phyloP scores from a whole-genome alignment of 2,329 filamentous ascomycete genomes.

The Xylariomycetidae sp. region DNA sequence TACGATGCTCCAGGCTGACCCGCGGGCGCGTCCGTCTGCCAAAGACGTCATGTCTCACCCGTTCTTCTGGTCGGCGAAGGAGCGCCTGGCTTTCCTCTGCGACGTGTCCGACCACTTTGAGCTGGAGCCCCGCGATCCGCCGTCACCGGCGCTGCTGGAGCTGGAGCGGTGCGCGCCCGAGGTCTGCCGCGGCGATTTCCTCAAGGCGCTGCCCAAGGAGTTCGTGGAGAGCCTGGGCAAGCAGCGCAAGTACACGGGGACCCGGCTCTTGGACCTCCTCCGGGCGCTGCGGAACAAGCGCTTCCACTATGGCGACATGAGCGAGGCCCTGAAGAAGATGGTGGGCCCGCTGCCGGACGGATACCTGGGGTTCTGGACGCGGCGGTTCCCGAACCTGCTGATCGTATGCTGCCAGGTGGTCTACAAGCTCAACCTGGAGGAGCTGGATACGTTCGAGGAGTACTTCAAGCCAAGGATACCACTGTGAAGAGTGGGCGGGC shows the following conservation, averaged over 20 bases:
- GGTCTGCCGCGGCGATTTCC: conserved; percentile 68
- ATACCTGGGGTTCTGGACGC: conserved; percentile 80
- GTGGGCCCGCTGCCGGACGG: conserved; percentile 75
- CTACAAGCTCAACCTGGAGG: conserved; percentile 59
- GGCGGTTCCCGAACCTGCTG: conserved; percentile 71
- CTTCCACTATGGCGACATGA: conserved; percentile 97
- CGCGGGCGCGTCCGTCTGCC: conserved; percentile 47
- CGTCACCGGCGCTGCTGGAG: conserved; percentile 60
- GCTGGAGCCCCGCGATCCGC: conserved; percentile 80
- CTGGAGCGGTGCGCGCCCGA: conserved; percentile 50
- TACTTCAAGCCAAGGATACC: conserved; percentile 49
- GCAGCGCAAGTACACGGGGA: conserved; percentile 90
- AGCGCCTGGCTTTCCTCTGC: conserved; percentile 87
- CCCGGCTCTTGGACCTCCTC: conserved; percentile 77
- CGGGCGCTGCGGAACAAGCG: conserved; percentile 91
- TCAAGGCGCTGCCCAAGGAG: conserved; percentile 67
- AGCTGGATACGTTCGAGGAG: conserved; percentile 62
- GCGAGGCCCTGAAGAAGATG: conserved; percentile 62
- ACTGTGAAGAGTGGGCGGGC: conserved; percentile 8
- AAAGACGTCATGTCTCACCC: conserved; percentile 63
- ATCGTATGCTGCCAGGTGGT: conserved; percentile 76
- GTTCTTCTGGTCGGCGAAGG: conserved; percentile 93
- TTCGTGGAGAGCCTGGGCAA: conserved; percentile 90
- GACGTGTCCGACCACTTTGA: conserved; percentile 97
- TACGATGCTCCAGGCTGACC: conserved; percentile 69